These are phyloP conservation scores for Fusarium nygamai DNA, from an alignment of 2,329 filamentous ascomycete species.

Conservation along the genomic window DNA sequence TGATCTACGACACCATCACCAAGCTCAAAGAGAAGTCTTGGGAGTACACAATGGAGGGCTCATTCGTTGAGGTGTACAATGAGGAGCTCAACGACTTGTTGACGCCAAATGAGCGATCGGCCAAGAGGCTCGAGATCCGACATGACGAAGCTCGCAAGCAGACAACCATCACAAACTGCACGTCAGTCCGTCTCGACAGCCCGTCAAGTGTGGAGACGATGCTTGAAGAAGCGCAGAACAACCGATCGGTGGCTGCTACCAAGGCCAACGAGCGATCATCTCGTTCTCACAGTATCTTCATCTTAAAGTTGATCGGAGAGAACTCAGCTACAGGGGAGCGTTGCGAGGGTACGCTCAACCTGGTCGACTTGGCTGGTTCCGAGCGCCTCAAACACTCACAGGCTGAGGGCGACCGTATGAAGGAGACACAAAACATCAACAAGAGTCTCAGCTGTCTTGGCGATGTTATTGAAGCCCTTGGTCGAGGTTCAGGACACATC, in stretches of 20 bases:
- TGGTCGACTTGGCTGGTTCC: conserved; percentile 94
- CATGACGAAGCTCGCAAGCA: conserved; percentile 86
- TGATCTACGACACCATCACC: conserved; percentile 91
- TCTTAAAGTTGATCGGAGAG: conserved; percentile 78
- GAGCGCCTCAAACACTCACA: conserved; percentile 89
- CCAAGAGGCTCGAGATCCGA: conserved; percentile 85
- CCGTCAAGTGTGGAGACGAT: conserved; percentile 83
- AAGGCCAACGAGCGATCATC: conserved; percentile 96
- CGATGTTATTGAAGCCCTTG: conserved; percentile 94
- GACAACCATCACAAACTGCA: conserved; percentile 84
- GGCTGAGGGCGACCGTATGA: conserved; percentile 85
- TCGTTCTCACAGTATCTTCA: conserved; percentile 95
- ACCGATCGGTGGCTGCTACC: conserved; percentile 94
- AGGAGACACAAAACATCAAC: conserved; percentile 98
- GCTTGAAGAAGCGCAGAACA: conserved; percentile 81
- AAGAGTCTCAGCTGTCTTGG: conserved; percentile 90
- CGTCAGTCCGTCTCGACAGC: conserved; percentile 79
- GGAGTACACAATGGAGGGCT: conserved; percentile 93
- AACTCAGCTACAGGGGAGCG: conserved; percentile 83
- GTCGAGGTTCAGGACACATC: conserved; percentile 82
- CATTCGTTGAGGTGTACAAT: conserved; percentile 98
- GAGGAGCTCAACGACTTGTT: conserved; percentile 95
- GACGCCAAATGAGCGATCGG: conserved; percentile 63
- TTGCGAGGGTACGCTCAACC: conserved; percentile 92
- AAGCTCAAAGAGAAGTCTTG: conserved; percentile 90